Percentiles rank a stretch among this genome's conserved stretches.
phyloP scores from a whole-genome alignment of 2,329 filamentous ascomycete species.

The Aspergillus terreus region DNA sequence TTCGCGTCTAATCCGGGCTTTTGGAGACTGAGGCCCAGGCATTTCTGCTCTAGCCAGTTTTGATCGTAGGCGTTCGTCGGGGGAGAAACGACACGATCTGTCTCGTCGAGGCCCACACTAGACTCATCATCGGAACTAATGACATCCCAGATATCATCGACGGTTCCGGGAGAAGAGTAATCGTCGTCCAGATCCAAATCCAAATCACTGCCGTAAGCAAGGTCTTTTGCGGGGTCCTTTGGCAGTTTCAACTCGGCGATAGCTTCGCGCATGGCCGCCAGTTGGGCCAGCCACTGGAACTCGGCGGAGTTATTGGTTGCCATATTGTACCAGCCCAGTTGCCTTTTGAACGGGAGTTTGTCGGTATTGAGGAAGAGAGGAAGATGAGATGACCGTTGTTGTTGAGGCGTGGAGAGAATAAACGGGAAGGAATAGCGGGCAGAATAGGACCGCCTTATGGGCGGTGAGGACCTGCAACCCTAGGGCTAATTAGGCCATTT shows the following conservation, averaged over 20 bases:
- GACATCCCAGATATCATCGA: constrained; percentile 89
- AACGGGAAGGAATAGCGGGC: too few species aligned
- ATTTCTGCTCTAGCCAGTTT: constrained; percentile 70
- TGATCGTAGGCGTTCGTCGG: constrained; percentile 48
- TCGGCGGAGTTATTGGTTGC: constrained; percentile 24
- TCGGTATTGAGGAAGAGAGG: too few species aligned
- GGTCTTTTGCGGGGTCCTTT: constrained; percentile 43
- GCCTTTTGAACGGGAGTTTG: too few species aligned
- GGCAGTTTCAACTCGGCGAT: constrained; percentile 67
- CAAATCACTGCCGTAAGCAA: constrained; percentile 51
- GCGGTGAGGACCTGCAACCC: too few species aligned
- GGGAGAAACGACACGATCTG: constrained; percentile 37
- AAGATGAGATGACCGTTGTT: too few species aligned
- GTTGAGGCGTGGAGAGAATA: too few species aligned
- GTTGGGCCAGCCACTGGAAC: constrained; percentile 77
- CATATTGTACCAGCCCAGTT: background rate
- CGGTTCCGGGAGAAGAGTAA: constrained; percentile 55
- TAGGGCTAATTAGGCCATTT: background rate
- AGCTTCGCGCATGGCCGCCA: constrained; percentile 80
- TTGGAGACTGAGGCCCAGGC: constrained; percentile 59
- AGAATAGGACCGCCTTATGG: too few species aligned
- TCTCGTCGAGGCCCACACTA: constrained; percentile 61
- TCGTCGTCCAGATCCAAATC: constrained; percentile 61
- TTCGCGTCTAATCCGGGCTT: constrained; percentile 65
- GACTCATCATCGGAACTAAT: constrained; percentile 70